These are phyloP conservation scores for Colletotrichum filicis DNA, from an alignment of 2,329 filamentous ascomycete species.

Conservation along the genomic window DNA sequence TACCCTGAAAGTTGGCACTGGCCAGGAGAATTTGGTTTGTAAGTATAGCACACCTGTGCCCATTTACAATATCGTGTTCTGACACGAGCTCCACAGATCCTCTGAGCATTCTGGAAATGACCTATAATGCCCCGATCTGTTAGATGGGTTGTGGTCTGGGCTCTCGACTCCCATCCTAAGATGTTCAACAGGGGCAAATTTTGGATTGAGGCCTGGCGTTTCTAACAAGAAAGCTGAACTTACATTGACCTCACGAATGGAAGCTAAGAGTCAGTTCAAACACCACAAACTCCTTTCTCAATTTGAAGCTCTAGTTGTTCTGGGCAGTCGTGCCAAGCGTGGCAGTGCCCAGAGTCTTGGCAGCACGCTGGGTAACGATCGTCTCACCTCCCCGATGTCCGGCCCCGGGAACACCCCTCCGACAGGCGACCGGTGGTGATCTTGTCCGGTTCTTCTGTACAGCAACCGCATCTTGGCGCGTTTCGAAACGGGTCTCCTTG, in stretches of 20 bases:
- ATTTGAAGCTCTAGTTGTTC: conserved; percentile 26
- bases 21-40: conserved; percentile 42
- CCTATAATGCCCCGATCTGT: not conserved
- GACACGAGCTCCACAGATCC: conserved; percentile 28
- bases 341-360: conserved; percentile 28
- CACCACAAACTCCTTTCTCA: conserved; percentile 1
- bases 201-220: not conserved
- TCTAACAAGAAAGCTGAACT: not conserved
- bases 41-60: conserved; percentile 4
- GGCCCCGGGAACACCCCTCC: not conserved
- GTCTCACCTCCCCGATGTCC: not conserved
- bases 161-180: not conserved
- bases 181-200: not conserved
- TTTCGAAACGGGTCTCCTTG: conserved; percentile 2
- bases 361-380: conserved; percentile 23
- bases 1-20: conserved; percentile 39
- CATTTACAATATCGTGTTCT: not conserved
- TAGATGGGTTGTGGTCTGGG: too few relatives aligned
- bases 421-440: conserved; percentile 7
- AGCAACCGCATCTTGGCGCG: conserved; percentile 10
- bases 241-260: not conserved
- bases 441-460: conserved; percentile 3
- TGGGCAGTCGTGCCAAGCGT: conserved; percentile 26
- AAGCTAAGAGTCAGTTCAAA: not conserved
- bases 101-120: conserved; percentile 39